Percentiles rank a stretch among this genome's conserved stretches.
Evolutionary conservation across 2,329 filamentous ascomycete species (phyloP).

Genomic region (Teratosphaeria nubilosa): DNA sequence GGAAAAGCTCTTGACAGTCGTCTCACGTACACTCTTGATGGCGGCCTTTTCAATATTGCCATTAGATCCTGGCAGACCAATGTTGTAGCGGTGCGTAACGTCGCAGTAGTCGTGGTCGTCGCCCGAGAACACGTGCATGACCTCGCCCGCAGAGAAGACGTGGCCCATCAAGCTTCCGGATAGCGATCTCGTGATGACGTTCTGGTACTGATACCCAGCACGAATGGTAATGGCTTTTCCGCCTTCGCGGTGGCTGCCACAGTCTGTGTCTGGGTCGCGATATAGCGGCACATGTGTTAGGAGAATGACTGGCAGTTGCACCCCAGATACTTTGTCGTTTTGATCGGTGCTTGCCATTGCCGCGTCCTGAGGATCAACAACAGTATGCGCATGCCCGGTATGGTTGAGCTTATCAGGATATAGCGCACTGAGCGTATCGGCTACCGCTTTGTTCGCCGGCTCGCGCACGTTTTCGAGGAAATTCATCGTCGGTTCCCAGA

Average conservation of each 20-base stretch:
- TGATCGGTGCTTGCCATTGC: slow-evolving; percentile 13
- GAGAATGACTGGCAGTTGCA: slow-evolving; percentile 74
- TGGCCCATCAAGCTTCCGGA: slow-evolving; percentile 66
- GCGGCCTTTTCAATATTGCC: slow-evolving; percentile 31
- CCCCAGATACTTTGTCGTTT: slow-evolving; percentile 4
- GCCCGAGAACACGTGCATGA: slow-evolving; percentile 81
- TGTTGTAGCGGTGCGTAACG: slow-evolving; percentile 55
- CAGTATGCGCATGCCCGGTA: slow-evolving; percentile 24
- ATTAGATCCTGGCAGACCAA: slow-evolving; percentile 14
- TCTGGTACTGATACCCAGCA: slow-evolving; percentile 90
- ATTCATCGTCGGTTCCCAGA: slow-evolving; percentile 66
- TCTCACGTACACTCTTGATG: slow-evolving; percentile 50
- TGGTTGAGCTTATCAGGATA: slow-evolving; percentile 26
- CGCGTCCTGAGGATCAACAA: slow-evolving; percentile 18
- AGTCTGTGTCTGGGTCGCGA: slow-evolving; percentile 70
- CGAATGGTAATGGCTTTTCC: slow-evolving; percentile 73
- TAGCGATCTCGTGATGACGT: slow-evolving; percentile 69
- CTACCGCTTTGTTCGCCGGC: slow-evolving; percentile 57
- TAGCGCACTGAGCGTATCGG: slow-evolving; percentile 48
- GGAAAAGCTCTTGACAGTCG: slow-evolving; percentile 89
- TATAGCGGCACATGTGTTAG: slow-evolving; percentile 88
- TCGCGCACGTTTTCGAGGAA: slow-evolving; percentile 61
- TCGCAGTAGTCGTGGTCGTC: slow-evolving; percentile 99
- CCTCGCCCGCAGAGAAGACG: slow-evolving; percentile 53
- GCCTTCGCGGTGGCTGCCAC: slow-evolving; percentile 75